Conservation (phyloP, 75 land plant genomes). For the Adiantum capillusveneris region DNA sequence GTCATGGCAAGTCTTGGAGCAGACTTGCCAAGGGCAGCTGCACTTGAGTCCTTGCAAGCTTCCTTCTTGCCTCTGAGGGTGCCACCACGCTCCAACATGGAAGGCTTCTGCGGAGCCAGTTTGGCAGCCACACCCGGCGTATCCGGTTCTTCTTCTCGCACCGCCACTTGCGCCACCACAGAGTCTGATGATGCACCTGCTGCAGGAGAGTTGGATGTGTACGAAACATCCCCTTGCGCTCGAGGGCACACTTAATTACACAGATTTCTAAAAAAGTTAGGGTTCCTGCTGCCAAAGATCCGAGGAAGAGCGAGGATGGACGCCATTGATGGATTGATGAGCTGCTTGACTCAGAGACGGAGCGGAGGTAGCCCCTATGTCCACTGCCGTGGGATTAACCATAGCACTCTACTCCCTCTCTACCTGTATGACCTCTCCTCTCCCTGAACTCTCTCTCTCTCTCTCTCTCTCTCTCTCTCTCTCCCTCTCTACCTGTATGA, state of each 20-base stretch:
- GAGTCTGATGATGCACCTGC: slow-evolving; percentile 21
- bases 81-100: slow-evolving; percentile 26
- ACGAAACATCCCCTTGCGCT: not conserved
- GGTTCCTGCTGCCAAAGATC: not conserved
- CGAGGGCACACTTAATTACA: not conserved
- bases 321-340: too few species aligned
- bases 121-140: slow-evolving; percentile 9
- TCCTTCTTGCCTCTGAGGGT: slow-evolving; percentile 23
- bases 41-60: slow-evolving; percentile 25
- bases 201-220: slow-evolving; percentile 5
- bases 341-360: not conserved
- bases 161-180: slow-evolving; percentile 19
- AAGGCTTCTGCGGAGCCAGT: slow-evolving; percentile 11
- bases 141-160: slow-evolving; percentile 18
- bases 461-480: too few species aligned
- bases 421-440: too few species aligned
- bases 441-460: too few species aligned
- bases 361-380: not conserved
- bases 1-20: not conserved
- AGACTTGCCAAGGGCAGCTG: slow-evolving; percentile 10
- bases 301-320: not conserved
- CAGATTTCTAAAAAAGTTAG: not conserved
- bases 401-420: too few species aligned
- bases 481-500: too few species aligned
- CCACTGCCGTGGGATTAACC: not conserved